phyloP scores from a whole-genome alignment of 305 asterid species.

The Fraxinus platypoda region DNA sequence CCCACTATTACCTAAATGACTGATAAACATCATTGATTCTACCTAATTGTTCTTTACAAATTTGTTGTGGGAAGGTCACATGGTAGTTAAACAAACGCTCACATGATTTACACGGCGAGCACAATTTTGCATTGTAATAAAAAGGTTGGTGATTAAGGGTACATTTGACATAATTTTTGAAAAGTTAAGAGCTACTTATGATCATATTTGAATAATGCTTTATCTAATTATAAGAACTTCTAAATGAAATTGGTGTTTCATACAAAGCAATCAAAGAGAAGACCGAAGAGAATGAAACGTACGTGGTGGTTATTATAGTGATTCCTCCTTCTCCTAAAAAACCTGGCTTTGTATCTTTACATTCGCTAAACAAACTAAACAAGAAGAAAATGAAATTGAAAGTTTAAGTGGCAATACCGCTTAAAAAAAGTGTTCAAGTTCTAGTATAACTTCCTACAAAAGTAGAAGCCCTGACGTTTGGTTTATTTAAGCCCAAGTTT shows the following conservation, averaged over 20 bases:
- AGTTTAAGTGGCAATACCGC: background rate
- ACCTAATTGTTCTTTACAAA: background rate
- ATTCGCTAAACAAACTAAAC: background rate
- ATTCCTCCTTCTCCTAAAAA: background rate
- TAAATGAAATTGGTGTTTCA: background rate
- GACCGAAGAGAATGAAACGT: constrained; percentile 2
- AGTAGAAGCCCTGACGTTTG: background rate
- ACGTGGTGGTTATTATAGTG: background rate
- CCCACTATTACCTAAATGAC: background rate
- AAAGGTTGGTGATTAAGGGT: too few relatives aligned
- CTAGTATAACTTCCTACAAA: background rate
- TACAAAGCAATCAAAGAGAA: background rate
- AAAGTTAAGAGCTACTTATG: background rate
- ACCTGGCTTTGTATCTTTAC: background rate
- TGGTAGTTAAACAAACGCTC: background rate
- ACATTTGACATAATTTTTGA: too few relatives aligned
- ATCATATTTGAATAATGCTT: background rate
- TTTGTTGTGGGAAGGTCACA: background rate
- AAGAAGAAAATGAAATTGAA: background rate
- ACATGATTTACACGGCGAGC: background rate
- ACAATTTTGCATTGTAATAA: background rate
- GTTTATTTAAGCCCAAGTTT: background rate
- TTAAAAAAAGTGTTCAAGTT: background rate
- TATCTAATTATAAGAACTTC: too few relatives aligned
- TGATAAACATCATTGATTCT: background rate